Percentiles rank a stretch among this genome's conserved stretches.
These are phyloP conservation scores for Aspergillus ostianus DNA, from an alignment of 495 filamentous ascomycete species.

Conservation along the genomic window DNA sequence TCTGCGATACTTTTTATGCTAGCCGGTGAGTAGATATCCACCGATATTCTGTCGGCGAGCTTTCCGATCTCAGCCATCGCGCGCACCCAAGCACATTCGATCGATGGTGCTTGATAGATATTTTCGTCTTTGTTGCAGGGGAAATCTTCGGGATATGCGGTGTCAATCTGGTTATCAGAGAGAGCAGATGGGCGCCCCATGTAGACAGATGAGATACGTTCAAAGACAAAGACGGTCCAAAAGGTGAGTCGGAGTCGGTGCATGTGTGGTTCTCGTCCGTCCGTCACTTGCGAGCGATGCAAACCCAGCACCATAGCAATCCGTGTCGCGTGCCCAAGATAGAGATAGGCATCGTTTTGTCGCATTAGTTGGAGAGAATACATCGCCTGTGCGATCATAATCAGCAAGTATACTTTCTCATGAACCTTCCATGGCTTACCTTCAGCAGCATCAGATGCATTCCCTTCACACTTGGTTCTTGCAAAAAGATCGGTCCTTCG, in stretches of 20 bases:
- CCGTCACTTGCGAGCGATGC: slow-evolving; percentile 13
- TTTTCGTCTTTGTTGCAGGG: slow-evolving; percentile 1
- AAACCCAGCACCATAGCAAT: slow-evolving; percentile 13
- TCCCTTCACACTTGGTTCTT: slow-evolving; percentile 12
- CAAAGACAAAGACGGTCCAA: slow-evolving; percentile 12
- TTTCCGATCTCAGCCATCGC: slow-evolving; percentile 14
- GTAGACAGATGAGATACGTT: slow-evolving; percentile 13
- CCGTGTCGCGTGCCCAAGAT: slow-evolving; percentile 15
- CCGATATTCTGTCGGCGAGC: slow-evolving; percentile 11
- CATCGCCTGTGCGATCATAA: slow-evolving; percentile 12
- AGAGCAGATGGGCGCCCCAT: slow-evolving; percentile 13
- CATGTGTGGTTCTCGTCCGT: slow-evolving; percentile 11
- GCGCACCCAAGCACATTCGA: slow-evolving; percentile 11
- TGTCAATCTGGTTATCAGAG: slow-evolving; percentile 14
- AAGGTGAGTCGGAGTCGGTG: slow-evolving; percentile 16
- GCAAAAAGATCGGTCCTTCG: slow-evolving; percentile 13
- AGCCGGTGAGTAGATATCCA: slow-evolving; percentile 12
- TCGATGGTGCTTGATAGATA: slow-evolving; percentile 4
- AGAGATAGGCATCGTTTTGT: slow-evolving; percentile 16
- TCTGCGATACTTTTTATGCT: slow-evolving; percentile 10
- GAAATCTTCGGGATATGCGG: slow-evolving; percentile 12
- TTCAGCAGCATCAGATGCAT: slow-evolving; percentile 17
- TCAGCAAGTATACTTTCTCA: not conserved
- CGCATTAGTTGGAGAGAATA: slow-evolving; percentile 14
- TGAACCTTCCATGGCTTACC: not conserved